These are phyloP conservation scores for Jatropha podagrica DNA, from an alignment of 441 rosid species.

Conservation along the genomic window DNA sequence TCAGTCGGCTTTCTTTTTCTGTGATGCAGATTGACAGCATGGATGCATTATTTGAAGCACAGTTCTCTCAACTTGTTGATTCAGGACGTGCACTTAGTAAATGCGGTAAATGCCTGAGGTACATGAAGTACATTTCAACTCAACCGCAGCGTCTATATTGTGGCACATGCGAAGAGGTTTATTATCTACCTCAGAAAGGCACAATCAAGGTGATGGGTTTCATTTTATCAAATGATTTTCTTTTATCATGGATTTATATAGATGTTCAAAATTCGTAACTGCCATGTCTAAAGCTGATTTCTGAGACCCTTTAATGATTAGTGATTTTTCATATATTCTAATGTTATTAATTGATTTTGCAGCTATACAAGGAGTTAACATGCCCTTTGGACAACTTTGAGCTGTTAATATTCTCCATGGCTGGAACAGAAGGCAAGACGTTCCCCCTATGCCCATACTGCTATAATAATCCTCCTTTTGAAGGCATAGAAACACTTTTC, in stretches of 20 bases:
- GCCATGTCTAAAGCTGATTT: neutral
- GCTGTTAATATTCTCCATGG: constrained; percentile 83
- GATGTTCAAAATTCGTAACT: neutral
- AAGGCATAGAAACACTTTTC: constrained; percentile 67
- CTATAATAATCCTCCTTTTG: constrained; percentile 89
- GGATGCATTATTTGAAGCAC: constrained; percentile 94
- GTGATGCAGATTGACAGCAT: constrained; percentile 69
- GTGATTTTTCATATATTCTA: neutral
- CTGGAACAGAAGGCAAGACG: constrained; percentile 90
- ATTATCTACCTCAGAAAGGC: constrained; percentile 91
- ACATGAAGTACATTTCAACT: constrained; percentile 84
- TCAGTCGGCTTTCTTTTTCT: constrained; percentile 20
- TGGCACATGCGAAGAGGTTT: constrained; percentile 89
- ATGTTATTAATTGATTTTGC: constrained; percentile 23
- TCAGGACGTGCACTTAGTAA: constrained; percentile 84
- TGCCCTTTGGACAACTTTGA: constrained; percentile 93
- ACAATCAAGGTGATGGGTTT: constrained; percentile 62
- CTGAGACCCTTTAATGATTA: neutral
- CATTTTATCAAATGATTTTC: neutral
- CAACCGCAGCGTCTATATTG: constrained; percentile 84
- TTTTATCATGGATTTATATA: neutral
- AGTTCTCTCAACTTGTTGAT: constrained; percentile 81
- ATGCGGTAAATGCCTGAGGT: constrained; percentile 93
- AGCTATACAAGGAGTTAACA: constrained; percentile 90
- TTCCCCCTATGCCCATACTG: constrained; percentile 92